Base-by-base conservation (phyloP, 768 basidiomycete species). In the Roridomyces roridus region DNA sequence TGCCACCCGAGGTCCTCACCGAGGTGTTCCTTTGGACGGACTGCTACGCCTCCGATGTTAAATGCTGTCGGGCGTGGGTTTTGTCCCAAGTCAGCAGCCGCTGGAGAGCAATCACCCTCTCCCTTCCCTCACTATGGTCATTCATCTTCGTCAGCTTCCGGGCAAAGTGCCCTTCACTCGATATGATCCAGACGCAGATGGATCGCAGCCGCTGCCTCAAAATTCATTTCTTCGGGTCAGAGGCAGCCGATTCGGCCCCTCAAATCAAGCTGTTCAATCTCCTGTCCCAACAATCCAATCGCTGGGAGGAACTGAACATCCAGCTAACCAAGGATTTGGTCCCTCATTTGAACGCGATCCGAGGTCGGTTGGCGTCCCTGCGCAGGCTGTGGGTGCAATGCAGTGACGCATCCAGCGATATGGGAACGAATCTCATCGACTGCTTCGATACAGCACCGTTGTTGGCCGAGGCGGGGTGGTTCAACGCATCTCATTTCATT, bases 1-100 rank as follows among this genome's bases (percentile, higher is more conserved):
- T 56, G 40, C 55, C 55, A 12, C 24, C 55, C n/a, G 55, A 56
- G 23, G n/a, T 56, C 9, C 35, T 56, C 10, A 8, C 25, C 46
- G 55, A 56, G 34, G 44, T 56, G 26, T 56, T 56, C 29, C 37
- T 9, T 4, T 44, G 41, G 34, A 49, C 46, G 41, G 34, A 49
- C 46, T 5, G 3, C 44, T 34, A 31, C 34, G 8, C 18, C 39
- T 14, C 1, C 17, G 17, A 3, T 3, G 3, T 34, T 36, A 4
- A n/a, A 4, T 17, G 11, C 26, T 28, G 12, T 7, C 8, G 25
- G 25, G 5, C 56, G 5, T 57, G 49, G 44, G 10, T 40, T 12
- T 10, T 51, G 28, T 21, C 43, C 2, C 49, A 40, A n/a, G 39
- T 40, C 17, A 7, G 39, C 20, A 40, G 39, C 15, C 39, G 39